Conservation (phyloP, 257 asterid species). For the Primulina huaijiensis region DNA sequence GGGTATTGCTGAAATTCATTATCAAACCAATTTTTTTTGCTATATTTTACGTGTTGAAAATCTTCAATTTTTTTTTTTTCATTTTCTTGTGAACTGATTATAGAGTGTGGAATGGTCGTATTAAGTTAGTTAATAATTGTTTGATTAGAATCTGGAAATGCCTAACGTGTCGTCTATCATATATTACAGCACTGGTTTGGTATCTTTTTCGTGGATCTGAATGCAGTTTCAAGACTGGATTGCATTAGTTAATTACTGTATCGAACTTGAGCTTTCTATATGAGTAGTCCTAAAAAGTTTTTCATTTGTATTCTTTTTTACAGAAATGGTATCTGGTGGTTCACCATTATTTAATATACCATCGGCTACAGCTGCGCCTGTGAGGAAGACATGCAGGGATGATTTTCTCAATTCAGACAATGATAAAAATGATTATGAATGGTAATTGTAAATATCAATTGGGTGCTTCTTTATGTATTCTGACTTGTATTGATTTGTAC, state of each 20-base stretch:
- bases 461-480: slow-evolving; percentile 11
- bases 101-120: slow-evolving; percentile 21
- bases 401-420: slow-evolving; percentile 93
- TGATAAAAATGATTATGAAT: slow-evolving; percentile 95
- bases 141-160: slow-evolving; percentile 25
- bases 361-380: slow-evolving; percentile 50
- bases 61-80: neutral
- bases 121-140: slow-evolving; percentile 21
- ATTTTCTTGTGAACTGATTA: slow-evolving; percentile 22
- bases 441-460: slow-evolving; percentile 45
- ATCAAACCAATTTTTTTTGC: neutral
- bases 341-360: slow-evolving; percentile 63
- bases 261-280: neutral
- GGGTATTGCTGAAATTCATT: slow-evolving; percentile 38
- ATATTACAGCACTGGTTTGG: neutral
- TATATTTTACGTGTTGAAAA: neutral
- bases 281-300: neutral
- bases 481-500: slow-evolving; percentile 24
- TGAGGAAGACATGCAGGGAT: slow-evolving; percentile 74
- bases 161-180: neutral
- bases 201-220: neutral
- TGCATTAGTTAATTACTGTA: slow-evolving; percentile 24
- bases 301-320: slow-evolving; percentile 25
- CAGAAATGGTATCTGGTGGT: slow-evolving; percentile 64
- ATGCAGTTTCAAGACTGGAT: slow-evolving; percentile 19